Percentiles rank a stretch among this genome's conserved stretches.
Evolutionary conservation across 2,329 filamentous ascomycete species (phyloP).

Genomic region (Fusarium agapanthi): DNA sequence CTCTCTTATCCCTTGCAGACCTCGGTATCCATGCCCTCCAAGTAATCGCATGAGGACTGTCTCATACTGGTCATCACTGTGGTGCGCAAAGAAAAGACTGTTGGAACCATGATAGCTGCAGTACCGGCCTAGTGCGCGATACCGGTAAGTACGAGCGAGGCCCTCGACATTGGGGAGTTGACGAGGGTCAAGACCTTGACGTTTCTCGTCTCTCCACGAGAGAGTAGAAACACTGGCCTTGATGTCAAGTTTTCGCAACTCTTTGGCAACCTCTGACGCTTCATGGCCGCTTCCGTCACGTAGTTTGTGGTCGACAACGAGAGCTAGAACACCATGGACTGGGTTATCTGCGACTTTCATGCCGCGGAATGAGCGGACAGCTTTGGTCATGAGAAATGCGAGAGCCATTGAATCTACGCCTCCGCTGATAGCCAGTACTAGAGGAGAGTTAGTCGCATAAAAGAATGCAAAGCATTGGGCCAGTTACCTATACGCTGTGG

Average conservation of each 20-base stretch:
- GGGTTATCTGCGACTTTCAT: constrained; percentile 58
- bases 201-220: constrained; percentile 58
- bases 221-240: constrained; percentile 40
- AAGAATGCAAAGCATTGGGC: background rate
- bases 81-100: constrained; percentile 82
- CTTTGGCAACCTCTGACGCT: constrained; percentile 55
- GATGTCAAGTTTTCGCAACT: constrained; percentile 51
- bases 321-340: constrained; percentile 51
- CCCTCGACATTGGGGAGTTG: constrained; percentile 75
- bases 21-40: constrained; percentile 72
- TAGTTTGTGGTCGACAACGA: constrained; percentile 67
- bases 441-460: background rate
- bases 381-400: constrained; percentile 72
- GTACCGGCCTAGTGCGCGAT: constrained; percentile 71
- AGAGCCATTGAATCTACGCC: constrained; percentile 99
- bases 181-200: constrained; percentile 43
- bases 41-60: constrained; percentile 84
- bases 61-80: constrained; percentile 90
- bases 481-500: constrained; percentile 55
- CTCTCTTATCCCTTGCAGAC: constrained; percentile 74
- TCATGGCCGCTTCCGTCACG: constrained; percentile 63
- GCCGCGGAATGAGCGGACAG: constrained; percentile 47
- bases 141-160: constrained; percentile 77
- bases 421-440: constrained; percentile 85
- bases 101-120: constrained; percentile 62